Percentiles rank a stretch among this genome's conserved stretches.
phyloP scores from a whole-genome alignment of 371 early-diverging fungal genomes.

The Mortierella sp. region DNA sequence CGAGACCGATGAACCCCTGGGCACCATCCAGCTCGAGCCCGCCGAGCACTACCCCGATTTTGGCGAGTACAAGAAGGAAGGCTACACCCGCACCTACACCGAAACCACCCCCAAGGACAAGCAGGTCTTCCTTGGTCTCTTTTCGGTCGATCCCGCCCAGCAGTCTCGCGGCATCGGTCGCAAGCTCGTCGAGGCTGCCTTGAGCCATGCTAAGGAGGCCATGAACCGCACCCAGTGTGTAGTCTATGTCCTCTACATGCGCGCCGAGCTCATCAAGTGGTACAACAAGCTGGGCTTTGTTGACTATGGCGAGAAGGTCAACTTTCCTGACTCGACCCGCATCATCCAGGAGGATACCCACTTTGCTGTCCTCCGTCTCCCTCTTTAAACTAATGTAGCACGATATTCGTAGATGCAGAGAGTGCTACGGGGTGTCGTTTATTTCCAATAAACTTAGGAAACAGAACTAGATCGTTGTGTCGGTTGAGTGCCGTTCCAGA shows the following conservation, averaged over 20 bases:
- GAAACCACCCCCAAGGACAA: slow-evolving; percentile 36
- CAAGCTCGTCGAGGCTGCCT: slow-evolving; percentile 62
- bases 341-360: slow-evolving; percentile 34
- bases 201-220: slow-evolving; percentile 55
- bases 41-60: slow-evolving; percentile 41
- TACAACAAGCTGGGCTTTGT: slow-evolving; percentile 66
- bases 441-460: too few relatives aligned
- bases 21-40: slow-evolving; percentile 51
- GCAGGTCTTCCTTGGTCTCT: slow-evolving; percentile 59
- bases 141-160: slow-evolving; percentile 63
- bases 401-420: not conserved
- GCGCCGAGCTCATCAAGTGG: slow-evolving; percentile 66
- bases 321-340: slow-evolving; percentile 50
- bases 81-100: slow-evolving; percentile 15
- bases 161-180: slow-evolving; percentile 71
- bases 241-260: slow-evolving; percentile 65
- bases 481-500: not conserved
- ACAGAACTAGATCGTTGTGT: too few relatives aligned
- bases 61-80: slow-evolving; percentile 33
- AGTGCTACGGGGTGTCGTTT: not conserved
- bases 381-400: slow-evolving; percentile 14
- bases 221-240: slow-evolving; percentile 57
- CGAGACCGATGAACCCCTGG: slow-evolving; percentile 37
- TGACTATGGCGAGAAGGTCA: slow-evolving; percentile 64
- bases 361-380: slow-evolving; percentile 43